Conservation (phyloP, 768 basidiomycete genomes). For the Pisolithus orientalis region DNA sequence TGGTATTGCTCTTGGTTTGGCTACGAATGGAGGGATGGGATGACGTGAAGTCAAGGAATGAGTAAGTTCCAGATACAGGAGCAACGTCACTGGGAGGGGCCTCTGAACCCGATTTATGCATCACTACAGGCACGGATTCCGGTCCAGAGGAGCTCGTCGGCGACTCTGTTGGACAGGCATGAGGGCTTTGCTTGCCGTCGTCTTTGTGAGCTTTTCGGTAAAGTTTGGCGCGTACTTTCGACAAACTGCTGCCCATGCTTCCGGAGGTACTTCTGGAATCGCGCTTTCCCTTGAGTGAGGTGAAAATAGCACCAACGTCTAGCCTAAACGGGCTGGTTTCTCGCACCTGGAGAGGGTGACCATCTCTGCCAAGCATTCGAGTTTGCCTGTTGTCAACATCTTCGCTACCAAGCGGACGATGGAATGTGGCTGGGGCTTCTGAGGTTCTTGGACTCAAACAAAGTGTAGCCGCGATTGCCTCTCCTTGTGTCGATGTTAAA, state of each 20-base stretch:
- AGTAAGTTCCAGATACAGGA: conserved; percentile 27
- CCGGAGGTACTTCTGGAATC: conserved; percentile 18
- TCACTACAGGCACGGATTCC: conserved; percentile 26
- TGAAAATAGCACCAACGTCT: conserved; percentile 31
- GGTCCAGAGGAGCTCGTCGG: conserved; percentile 18
- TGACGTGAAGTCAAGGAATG: conserved; percentile 26
- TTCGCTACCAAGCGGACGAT: neutral
- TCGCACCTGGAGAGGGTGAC: conserved; percentile 30
- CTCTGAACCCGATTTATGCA: conserved; percentile 18
- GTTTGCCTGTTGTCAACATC: conserved; percentile 4
- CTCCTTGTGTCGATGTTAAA: conserved; percentile 25
- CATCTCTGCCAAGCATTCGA: conserved; percentile 4
- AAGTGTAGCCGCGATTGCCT: conserved; percentile 36
- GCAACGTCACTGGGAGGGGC: conserved; percentile 15
- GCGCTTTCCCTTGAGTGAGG: conserved; percentile 9
- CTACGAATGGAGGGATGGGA: conserved; percentile 18
- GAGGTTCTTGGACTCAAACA: conserved; percentile 42
- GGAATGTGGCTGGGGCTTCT: conserved; percentile 16
- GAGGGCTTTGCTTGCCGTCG: conserved; percentile 18
- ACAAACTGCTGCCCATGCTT: conserved; percentile 24
- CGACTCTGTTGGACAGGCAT: conserved; percentile 13
- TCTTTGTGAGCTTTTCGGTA: conserved; percentile 27
- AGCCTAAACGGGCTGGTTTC: conserved; percentile 43
- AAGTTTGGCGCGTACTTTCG: conserved; percentile 24
- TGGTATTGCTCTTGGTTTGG: conserved; percentile 22